Percentiles rank a stretch among this genome's conserved stretches.
These are phyloP conservation scores for Madurella fahalii DNA, from an alignment of 2,329 filamentous ascomycete genomes.

Conservation along the genomic window DNA sequence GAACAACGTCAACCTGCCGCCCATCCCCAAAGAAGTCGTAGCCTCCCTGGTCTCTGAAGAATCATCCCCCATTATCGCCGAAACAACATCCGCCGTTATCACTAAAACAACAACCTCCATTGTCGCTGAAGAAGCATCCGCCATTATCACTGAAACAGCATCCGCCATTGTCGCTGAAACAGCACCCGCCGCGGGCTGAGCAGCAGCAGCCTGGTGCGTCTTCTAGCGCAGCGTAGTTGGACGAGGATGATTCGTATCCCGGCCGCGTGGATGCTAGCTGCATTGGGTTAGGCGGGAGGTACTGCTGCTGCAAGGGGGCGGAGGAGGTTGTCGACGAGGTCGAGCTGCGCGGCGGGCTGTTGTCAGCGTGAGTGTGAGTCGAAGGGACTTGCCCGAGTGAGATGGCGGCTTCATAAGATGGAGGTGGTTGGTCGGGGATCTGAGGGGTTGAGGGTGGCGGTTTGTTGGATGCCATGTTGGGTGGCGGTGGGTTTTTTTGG, in stretches of 20 bases:
- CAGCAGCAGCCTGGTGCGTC: conserved; percentile 7
- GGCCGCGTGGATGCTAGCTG: background rate
- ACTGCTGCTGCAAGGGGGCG: background rate
- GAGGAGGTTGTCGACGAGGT: background rate
- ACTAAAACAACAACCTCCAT: conserved; percentile 19
- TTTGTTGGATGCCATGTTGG: too few relatives aligned
- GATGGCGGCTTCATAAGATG: conserved; percentile 6
- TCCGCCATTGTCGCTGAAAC: conserved; percentile 18
- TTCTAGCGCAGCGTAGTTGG: background rate
- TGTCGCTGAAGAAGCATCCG: conserved; percentile 19
- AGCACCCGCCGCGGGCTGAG: conserved; percentile 18
- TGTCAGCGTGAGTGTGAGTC: background rate
- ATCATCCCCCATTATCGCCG: too few relatives aligned
- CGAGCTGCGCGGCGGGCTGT: background rate
- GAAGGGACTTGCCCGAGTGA: background rate
- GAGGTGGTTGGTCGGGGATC: conserved; percentile 3
- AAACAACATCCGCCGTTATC: conserved; percentile 14
- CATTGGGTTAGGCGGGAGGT: background rate
- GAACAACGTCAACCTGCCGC: background rate
- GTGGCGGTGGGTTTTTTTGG: too few relatives aligned
- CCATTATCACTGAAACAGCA: conserved; percentile 19
- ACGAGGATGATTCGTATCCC: background rate
- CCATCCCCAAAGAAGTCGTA: conserved; percentile 15
- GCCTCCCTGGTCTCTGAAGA: conserved; percentile 8
- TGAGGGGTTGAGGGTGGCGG: too few relatives aligned